Evolutionary conservation across 2,329 filamentous ascomycete genomes (phyloP).

Genomic region (Colletotrichum godetiae): DNA sequence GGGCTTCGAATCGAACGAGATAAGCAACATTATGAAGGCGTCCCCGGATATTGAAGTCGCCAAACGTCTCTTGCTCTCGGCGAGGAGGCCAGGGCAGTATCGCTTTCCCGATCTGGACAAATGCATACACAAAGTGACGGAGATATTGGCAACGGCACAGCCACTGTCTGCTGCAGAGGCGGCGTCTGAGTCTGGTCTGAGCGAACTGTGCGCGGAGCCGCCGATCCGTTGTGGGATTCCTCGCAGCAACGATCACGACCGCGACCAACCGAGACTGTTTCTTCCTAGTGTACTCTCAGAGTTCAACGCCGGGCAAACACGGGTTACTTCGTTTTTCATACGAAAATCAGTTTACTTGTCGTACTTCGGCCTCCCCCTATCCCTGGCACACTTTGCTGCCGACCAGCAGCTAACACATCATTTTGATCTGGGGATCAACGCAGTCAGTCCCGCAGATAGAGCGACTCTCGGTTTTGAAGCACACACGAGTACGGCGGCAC

Average conservation of each 20-base stretch:
- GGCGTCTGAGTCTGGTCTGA: background rate
- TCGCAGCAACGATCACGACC: background rate
- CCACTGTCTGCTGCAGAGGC: background rate
- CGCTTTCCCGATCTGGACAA: background rate
- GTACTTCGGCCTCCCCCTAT: background rate
- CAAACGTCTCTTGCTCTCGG: constrained; percentile 8
- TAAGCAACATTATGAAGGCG: background rate
- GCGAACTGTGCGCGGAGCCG: background rate
- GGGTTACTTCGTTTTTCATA: background rate
- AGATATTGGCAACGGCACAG: background rate
- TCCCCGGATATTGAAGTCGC: constrained; percentile 4
- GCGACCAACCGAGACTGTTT: background rate
- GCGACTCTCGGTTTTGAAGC: background rate
- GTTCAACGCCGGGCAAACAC: background rate
- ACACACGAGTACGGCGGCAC: background rate
- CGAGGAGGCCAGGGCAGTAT: constrained; percentile 8
- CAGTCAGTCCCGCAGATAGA: background rate
- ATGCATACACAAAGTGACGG: background rate
- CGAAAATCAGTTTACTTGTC: background rate
- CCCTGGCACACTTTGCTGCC: background rate
- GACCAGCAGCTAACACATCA: background rate
- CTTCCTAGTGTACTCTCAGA: background rate
- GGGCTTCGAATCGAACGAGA: constrained; percentile 3
- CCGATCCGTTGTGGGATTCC: background rate
- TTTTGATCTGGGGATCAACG: background rate